Evolutionary conservation across 768 basidiomycete genomes (phyloP), one percentile per base, ranked within the genome.

Genomic region (Rhodotorula graminis): DNA sequence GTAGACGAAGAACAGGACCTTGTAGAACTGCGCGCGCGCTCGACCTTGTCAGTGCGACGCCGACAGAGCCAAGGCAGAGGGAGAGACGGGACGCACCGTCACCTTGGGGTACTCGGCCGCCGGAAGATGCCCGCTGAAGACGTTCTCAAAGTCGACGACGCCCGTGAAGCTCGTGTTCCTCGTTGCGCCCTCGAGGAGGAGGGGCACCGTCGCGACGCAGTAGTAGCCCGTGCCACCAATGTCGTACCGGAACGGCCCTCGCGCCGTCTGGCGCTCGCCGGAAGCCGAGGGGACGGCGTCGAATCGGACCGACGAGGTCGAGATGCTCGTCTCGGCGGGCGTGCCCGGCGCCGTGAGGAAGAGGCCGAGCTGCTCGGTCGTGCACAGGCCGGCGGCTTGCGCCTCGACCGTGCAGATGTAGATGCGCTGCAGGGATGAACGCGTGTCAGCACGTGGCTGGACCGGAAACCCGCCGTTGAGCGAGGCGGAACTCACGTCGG

Each of bases 101-200:
- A 98, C 91, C 87, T 98, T 98, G 19, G 96, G 96, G 81, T 97
- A 96, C 80, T 99, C 96, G 11, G 90, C 86, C 12, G 94, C 93
- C 21, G 95, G 87, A 31, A 99, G 84, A 80, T 90, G 87, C 29
- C 96, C 96, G 40, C 89, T 84, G 79, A 97, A 97, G 4, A 85
- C 87, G 81, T 96, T 97, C 77, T 85, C 86, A 84, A 99, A 98
- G 59, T 90, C 83, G 50, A 97, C 90, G 47, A 83, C 82, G 23
- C 93, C 76, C 2, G 52, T 69, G 60, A 66, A 79, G 21, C 37
- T 67, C 49, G 73, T 57, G 25, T 67, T 71, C 59, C 73, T 18
- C 25, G 59, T 47, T 15, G 70, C 64, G 18, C 83, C 83, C 74
- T 89, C 83, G n/a, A 92, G 85, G 18, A 92, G 93, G 46, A 98